Conservation (phyloP, 768 basidiomycete species). For the Mycena belliarum region DNA sequence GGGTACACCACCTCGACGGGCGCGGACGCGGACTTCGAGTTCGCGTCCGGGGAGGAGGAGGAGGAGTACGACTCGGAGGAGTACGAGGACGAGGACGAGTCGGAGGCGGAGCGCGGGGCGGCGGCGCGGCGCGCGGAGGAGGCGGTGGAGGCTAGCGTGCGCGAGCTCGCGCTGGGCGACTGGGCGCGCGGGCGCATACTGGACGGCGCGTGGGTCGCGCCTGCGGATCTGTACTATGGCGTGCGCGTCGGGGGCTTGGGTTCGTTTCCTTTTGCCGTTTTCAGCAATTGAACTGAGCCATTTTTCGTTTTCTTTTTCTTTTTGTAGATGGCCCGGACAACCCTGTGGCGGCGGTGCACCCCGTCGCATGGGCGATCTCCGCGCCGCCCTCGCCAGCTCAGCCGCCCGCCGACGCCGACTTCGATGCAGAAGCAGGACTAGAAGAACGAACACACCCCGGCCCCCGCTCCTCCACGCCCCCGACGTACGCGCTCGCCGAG, state of each 20-base stretch:
- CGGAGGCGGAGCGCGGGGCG: slow-evolving; percentile 33
- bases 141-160: slow-evolving; percentile 35
- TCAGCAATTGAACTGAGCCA: too few species aligned
- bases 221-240: slow-evolving; percentile 68
- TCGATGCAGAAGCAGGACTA: too few species aligned
- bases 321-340: too few species aligned
- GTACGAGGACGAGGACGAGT: slow-evolving; percentile 43
- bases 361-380: too few species aligned
- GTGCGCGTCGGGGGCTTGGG: slow-evolving; percentile 35
- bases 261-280: slow-evolving; percentile 28
- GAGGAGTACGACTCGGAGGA: slow-evolving; percentile 4
- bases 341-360: too few species aligned
- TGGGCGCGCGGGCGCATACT: slow-evolving; percentile 73
- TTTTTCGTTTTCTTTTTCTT: too few species aligned
- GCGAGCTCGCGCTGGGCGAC: slow-evolving; percentile 40
- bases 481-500: neutral
- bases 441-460: too few species aligned
- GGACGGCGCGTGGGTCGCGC: slow-evolving; percentile 76
- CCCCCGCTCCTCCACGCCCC: neutral
- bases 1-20: slow-evolving; percentile 5
- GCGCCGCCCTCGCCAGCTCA: too few species aligned
- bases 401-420: too few species aligned
- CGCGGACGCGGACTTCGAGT: neutral
- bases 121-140: slow-evolving; percentile 43
- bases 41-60: slow-evolving; percentile 31